Conservation (phyloP, 805 yeast species). For the Jamesozyma gamospora region DNA sequence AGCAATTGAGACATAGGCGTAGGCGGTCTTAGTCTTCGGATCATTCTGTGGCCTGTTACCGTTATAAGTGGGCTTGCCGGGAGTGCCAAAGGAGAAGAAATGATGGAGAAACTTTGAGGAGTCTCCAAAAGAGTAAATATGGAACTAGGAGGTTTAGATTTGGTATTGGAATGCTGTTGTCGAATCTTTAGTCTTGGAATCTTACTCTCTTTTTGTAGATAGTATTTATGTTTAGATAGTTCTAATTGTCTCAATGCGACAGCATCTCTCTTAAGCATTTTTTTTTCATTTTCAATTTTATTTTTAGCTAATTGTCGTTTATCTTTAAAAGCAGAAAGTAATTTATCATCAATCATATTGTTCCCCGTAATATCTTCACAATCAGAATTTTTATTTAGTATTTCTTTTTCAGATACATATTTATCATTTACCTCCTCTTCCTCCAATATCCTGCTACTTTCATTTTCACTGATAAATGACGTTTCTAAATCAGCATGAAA, state of each 20-base stretch:
- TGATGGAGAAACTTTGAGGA: background rate
- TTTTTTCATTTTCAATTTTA: background rate
- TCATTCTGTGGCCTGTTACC: background rate
- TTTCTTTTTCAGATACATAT: background rate
- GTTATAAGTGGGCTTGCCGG: background rate
- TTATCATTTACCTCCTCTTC: background rate
- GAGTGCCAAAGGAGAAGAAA: background rate
- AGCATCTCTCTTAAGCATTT: background rate
- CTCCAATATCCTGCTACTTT: background rate
- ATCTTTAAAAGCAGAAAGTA: no score
- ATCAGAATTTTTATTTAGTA: no score
- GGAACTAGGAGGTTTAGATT: background rate
- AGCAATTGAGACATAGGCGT: slow-evolving; percentile 17
- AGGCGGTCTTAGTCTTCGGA: slow-evolving; percentile 11
- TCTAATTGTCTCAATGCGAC: slow-evolving; percentile 6
- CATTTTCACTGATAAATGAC: background rate
- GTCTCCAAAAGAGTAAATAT: background rate
- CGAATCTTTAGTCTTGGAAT: slow-evolving; percentile 8
- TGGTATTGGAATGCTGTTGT: background rate
- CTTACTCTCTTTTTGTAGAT: slow-evolving; percentile 6
- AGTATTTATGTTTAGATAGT: slow-evolving; percentile 7
- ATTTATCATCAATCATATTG: no score
- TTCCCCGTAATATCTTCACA: no score
- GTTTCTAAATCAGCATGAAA: background rate
- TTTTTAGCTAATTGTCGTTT: no score